Evolutionary conservation across 2,329 filamentous ascomycete species (phyloP), one percentile per base, ranked within the genome.

Genomic region (Coniochaeta sp.): DNA sequence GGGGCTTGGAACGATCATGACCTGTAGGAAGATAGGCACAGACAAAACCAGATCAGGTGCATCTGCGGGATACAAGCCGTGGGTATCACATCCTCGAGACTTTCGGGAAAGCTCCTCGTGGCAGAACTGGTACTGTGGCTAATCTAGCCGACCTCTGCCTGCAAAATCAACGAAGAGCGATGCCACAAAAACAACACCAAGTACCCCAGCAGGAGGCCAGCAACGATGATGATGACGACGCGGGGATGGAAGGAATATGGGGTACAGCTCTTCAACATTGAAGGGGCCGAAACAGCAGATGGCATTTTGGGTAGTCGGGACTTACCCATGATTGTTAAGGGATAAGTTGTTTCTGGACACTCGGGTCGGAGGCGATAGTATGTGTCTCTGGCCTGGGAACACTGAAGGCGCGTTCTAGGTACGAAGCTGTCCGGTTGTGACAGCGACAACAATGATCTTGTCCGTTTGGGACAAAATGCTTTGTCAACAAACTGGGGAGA

Each of bases 51-150:
- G 22, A 54, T 58, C 31, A 24, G 59, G 59, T 57, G 54, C 54
- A 38, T 57, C 17, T 57, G 54, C 34, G 33, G 67, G 67, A 69
- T 69, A 68, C 65, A 68, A 66, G 65, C 66, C 57, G 65, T 65
- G 64, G n/a, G 72, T 72, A 71, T 70, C 71, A 74, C 71, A 68
- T 71, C 70, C 69, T 69, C 64, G 70, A 70, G 67, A 67, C 70
- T 66, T 68, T 67, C 66, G 40, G 58, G 34, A 61, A 64, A 64
- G 67, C 57, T 61, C 63, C 62, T 64, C 62, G 66, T 62, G 52
- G 52, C 36, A 31, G 38, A 31, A 17, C 14, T 6, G n/a, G 47
- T 52, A 52, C 47, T 24, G 3, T 28, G 47, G 43, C 24, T 31
- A 31, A 31, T 52, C 47, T 24, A n/a, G 24, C 16, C 47, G 47